A percentile compares a stretch with the other conserved stretches of the same genome.
These are phyloP conservation scores for Actinomortierella wolfii DNA, from an alignment of 371 early-diverging fungal species.

Conservation along the genomic window DNA sequence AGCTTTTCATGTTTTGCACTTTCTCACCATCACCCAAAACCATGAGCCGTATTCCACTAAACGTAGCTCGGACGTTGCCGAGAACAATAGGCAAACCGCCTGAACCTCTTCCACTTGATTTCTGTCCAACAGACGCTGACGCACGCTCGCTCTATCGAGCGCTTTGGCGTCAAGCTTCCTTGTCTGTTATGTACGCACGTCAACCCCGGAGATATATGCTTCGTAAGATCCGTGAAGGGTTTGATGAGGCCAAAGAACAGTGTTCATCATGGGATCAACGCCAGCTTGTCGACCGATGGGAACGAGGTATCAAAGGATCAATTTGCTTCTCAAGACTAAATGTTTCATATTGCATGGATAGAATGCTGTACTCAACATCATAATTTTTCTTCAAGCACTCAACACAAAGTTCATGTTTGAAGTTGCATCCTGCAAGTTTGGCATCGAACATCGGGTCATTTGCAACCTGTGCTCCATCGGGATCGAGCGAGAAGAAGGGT, in stretches of 20 bases:
- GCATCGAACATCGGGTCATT: conserved; percentile 36
- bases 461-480: conserved; percentile 25
- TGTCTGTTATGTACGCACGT: conserved; percentile 38
- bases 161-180: conserved; percentile 36
- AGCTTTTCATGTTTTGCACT: no score
- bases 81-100: conserved; percentile 33
- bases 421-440: conserved; percentile 34
- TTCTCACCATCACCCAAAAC: not conserved
- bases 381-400: conserved; percentile 11
- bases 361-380: not conserved
- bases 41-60: conserved; percentile 41
- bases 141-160: conserved; percentile 40
- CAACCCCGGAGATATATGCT: conserved; percentile 25
- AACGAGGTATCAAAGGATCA: conserved; percentile 16
- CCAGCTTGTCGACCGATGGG: conserved; percentile 29
- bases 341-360: not conserved
- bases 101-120: conserved; percentile 17
- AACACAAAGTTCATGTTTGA: conserved; percentile 42
- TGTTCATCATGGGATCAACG: conserved; percentile 5
- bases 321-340: no score
- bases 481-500: conserved; percentile 18
- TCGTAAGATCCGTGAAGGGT: conserved; percentile 33
- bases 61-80: conserved; percentile 30
- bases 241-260: conserved; percentile 20
- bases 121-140: conserved; percentile 30